These are phyloP conservation scores for Zostera marina DNA, from an alignment of 116 monocot genomes.

Conservation along the genomic window DNA sequence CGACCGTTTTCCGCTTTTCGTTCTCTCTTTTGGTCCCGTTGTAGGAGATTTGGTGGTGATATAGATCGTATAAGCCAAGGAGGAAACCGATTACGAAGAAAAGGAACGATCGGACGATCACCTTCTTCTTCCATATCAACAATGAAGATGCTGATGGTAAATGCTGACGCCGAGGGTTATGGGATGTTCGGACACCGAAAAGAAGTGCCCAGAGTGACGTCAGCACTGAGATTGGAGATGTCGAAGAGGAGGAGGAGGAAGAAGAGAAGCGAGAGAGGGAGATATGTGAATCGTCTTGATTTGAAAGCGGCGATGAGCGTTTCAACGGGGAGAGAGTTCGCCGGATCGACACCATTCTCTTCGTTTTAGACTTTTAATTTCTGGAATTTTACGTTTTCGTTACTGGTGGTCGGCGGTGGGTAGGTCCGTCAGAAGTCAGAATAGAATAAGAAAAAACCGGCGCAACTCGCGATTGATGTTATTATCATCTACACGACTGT, in stretches of 20 bases:
- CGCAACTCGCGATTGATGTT: too few relatives aligned
- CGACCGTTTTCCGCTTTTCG: neutral
- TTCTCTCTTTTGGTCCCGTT: neutral
- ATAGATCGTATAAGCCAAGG: conserved; percentile 23
- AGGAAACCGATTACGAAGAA: neutral
- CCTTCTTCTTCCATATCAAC: neutral
- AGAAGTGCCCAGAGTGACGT: neutral
- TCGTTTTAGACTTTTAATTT: too few relatives aligned
- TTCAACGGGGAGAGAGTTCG: neutral
- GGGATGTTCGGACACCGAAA: neutral
- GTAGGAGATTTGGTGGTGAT: neutral
- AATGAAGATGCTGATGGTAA: neutral
- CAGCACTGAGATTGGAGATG: neutral
- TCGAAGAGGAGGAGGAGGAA: neutral
- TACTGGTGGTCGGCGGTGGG: too few relatives aligned
- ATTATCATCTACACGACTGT: too few relatives aligned
- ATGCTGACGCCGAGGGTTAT: neutral
- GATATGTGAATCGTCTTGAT: neutral
- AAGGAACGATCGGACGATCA: neutral
- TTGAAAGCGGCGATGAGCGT: neutral
- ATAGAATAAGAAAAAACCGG: too few relatives aligned
- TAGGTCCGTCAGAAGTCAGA: too few relatives aligned
- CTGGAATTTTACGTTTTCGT: too few relatives aligned
- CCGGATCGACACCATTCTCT: conserved; percentile 1
- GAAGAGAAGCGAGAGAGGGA: neutral